phyloP scores from a whole-genome alignment of 139 green algal species.

The Tetradesmus lagerheimii region DNA sequence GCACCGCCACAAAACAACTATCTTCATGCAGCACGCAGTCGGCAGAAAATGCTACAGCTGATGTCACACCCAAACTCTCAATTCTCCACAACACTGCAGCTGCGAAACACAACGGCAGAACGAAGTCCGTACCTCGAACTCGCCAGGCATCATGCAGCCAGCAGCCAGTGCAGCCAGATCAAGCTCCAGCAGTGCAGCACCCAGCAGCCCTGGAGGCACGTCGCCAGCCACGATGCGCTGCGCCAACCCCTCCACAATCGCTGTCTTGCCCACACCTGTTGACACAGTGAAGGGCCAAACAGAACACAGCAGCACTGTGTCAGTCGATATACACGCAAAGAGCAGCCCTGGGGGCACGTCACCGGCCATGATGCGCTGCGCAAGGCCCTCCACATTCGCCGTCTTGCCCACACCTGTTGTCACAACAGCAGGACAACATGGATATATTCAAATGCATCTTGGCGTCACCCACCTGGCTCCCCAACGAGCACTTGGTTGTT shows the following conservation, averaged over 20 bases:
- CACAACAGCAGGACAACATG: background rate
- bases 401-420: constrained; percentile 61
- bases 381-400: constrained; percentile 84
- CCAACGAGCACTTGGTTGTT: constrained; percentile 92
- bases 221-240: constrained; percentile 75
- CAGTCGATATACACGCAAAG: too few relatives aligned
- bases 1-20: too few relatives aligned
- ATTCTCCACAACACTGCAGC: too few relatives aligned
- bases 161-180: constrained; percentile 96
- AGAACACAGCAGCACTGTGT: background rate
- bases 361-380: constrained; percentile 78
- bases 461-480: constrained; percentile 54
- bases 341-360: constrained; percentile 87
- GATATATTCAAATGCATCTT: too few relatives aligned
- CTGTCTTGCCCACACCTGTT: constrained; percentile 63
- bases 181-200: constrained; percentile 61
- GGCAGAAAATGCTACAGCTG: too few relatives aligned
- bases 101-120: too few relatives aligned
- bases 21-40: too few relatives aligned
- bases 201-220: constrained; percentile 56
- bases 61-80: too few relatives aligned
- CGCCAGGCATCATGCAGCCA: constrained; percentile 72
- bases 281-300: background rate
- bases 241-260: constrained; percentile 87
- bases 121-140: constrained; percentile 37